Evolutionary conservation across 768 basidiomycete genomes (phyloP), one percentile per base, ranked within the genome.

Genomic region (Boletus rubroflammeus): DNA sequence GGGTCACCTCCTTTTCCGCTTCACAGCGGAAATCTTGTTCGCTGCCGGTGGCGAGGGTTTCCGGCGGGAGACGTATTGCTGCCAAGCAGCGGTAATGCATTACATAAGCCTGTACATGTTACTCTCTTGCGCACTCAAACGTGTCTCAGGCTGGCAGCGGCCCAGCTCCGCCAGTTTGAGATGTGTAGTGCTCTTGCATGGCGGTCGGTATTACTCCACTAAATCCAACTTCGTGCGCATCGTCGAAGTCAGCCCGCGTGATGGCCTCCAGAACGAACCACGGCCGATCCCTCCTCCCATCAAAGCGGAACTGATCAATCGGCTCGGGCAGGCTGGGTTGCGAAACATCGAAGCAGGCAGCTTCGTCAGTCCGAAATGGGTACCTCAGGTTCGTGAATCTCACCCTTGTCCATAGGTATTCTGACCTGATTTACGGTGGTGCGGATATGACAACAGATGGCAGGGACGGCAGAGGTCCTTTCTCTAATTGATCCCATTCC

Each of bases 301-400:
- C 55, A 95, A 95, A 69, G 81, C 85, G 17, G 87, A 88, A 56
- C 80, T 98, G 50, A 83, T 98, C 52, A 81, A 90, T 57, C 75
- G 85, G 14, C 81, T 98, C 11, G 81, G 80, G 3, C 67, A 67
- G 17, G 85, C 90, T 10, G 93, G 92, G 0, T 66, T 84, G 61
- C 74, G 75, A 56, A 81, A 75, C 52, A 86, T 95, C 59, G 93
- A 95, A 70, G 82, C 83, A 1, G 93, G 93, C 7, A 92, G 90
- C 67, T 93, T 96, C 66, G 93, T 95, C 54, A 90, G 90, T 68
- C 89, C 90, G 0, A 93, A 93, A 71, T 92, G 92, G 88, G 88
- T 95, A 25, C 93, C 93, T 0, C 93, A 95, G 81, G 93, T 64
- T 21, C 19, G 64, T 61, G 29, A 6, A 10, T 69, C 42, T 29